Evolutionary conservation across 1,139 yeast genomes (phyloP), one percentile per base, ranked within the genome.

Genomic region (Candida dubliniensis): DNA sequence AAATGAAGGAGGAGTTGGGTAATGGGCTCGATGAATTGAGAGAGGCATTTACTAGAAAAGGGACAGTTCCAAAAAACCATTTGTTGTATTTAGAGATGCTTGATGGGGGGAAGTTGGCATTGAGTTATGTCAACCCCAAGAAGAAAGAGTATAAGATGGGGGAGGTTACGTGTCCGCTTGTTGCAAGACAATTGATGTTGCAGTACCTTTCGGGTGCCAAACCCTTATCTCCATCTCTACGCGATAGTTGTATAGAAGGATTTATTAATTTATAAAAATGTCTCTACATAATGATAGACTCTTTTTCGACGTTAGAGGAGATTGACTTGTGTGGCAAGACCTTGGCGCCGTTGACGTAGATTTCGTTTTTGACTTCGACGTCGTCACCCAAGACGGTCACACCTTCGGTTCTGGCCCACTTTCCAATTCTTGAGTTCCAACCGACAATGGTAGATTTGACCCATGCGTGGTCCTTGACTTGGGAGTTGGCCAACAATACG

Each of bases 351-450:
- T 93, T 93, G 60, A 95, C 96, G 80, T 95, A 95, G 66, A 95
- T 81, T 79, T 93, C 99, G 68, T 95, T 97, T 79, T 91, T 90
- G 66, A 95, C 88, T 69, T 91, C 96, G 57, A 95, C 99, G 58
- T 95, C 99, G 71, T 95, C 99, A 75, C 99, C 99, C 63, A 95
- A 82, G 49, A 95, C 99, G 52, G 98, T 88, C 60, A 84, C 88
- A 75, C 96, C 96, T 74, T 93, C 99, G 56, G 95, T 84, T 79
- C 99, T 90, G 54, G 98, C 96, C 99, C 99, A 93, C 71, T 84
- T 84, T 68, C 99, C 99, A 60, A 95, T 91, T 62, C 91, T 87
- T 51, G 97, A 91, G 80, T 90, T 87, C 99, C 99, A 95, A 60
- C 99, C 99, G 56, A 95, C 96, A 70, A 95, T 93, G 61, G 99